These are phyloP conservation scores for Chaetomidium leptoderma DNA, from an alignment of 495 filamentous ascomycete genomes.

Conservation along the genomic window DNA sequence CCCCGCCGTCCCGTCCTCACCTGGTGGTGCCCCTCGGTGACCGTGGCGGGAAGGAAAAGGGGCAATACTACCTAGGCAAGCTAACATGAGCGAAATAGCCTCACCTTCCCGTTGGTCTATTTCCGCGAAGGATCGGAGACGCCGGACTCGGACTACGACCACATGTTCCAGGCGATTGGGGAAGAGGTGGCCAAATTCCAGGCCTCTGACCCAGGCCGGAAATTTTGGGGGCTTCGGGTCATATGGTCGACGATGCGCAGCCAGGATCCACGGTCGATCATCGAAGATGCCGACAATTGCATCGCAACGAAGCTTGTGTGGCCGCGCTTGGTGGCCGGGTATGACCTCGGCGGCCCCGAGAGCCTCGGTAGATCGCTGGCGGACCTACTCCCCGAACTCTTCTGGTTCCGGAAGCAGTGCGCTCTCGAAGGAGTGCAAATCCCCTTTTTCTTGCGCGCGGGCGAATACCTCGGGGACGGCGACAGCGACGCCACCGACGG, in stretches of 20 bases:
- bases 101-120: constrained; percentile 52
- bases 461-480: constrained; percentile 65
- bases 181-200: constrained; percentile 80
- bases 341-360: constrained; percentile 85
- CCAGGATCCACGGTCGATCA: constrained; percentile 58
- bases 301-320: constrained; percentile 73
- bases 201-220: constrained; percentile 55
- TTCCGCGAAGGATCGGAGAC: constrained; percentile 53
- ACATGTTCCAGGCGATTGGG: constrained; percentile 64
- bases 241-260: constrained; percentile 78
- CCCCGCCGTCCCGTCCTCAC: neutral
- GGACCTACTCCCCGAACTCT: constrained; percentile 74
- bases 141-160: constrained; percentile 57
- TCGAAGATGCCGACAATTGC: constrained; percentile 79
- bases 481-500: constrained; percentile 62
- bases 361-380: constrained; percentile 68
- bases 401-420: constrained; percentile 89
- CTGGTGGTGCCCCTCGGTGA: neutral
- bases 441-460: constrained; percentile 95
- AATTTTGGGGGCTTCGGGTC: constrained; percentile 79
- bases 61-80: neutral
- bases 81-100: neutral
- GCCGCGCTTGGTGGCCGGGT: constrained; percentile 77
- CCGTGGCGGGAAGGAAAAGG: neutral
- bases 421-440: constrained; percentile 72